Base-by-base conservation (phyloP, 2,329 filamentous ascomycete species). In the Stemphylium lycopersici region DNA sequence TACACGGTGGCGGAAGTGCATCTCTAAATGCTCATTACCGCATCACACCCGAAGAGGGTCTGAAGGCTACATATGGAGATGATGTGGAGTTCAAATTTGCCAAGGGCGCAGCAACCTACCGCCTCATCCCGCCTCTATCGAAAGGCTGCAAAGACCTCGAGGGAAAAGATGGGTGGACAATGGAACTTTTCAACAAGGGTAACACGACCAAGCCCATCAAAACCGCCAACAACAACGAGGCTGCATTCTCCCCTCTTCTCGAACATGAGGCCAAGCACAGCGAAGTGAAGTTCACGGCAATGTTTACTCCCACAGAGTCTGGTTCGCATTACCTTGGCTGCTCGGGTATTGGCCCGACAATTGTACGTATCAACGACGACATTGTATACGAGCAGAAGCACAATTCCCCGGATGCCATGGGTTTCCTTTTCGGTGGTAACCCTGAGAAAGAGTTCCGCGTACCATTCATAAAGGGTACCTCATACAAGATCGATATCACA, bases 361-460 rank as follows among this genome's bases (percentile, higher is more conserved):
- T 38, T 6, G 63, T 74, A 26, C 62, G 50, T 15, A 65, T 74
- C 38, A 68, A 72, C 24, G 65, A 55, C 33, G 41, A 70, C 24
- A 33, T 65, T 4, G 62, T 74, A 3, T 72, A 66, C 43, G 64
- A 69, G 43, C 71, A 74, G 38, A 70, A 66, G 26, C 43, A 82
- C 15, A 87, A 85, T 43, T 84, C 85, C 54, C 77, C 72, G 41
- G 80, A 83, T 20, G 86, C 87, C 10, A 83, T 86, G 40, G 82
- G 83, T 3, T 90, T 90, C 78, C 87, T 89, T 56, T 85, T 87
- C 16, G 80, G 79, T 15, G 87, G 83, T 2, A 89, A 86, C 0
- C 76, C 81, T 3, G 87, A 90, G 68, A 84, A 89, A 61, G 82
- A 82, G 41, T 86, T 86, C 11, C 77, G 76, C 1, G 80, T 85